A percentile compares a stretch with the other conserved stretches of the same genome.
Conservation (phyloP, 1,139 yeast species). For the Geotrichum siamense region DNA sequence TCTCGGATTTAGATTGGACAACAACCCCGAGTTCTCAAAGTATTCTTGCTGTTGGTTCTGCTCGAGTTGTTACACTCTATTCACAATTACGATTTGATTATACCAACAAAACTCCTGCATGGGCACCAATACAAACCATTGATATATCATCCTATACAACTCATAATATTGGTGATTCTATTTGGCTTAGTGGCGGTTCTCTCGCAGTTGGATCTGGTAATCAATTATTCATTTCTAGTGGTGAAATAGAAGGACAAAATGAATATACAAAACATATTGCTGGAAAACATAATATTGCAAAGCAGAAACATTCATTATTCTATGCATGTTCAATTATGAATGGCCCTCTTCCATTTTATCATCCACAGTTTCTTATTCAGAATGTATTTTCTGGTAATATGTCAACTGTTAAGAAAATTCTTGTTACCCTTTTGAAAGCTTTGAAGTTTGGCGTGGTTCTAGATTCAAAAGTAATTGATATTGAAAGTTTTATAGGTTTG, state of each 20-base stretch:
- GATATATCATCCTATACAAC: constrained; percentile 66
- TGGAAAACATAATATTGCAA: constrained; percentile 27
- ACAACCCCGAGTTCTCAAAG: constrained; percentile 58
- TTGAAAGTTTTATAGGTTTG: constrained; percentile 25
- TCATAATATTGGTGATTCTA: constrained; percentile 79
- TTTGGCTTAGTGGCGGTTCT: constrained; percentile 75
- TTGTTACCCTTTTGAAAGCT: constrained; percentile 46
- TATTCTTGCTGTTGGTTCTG: constrained; percentile 72
- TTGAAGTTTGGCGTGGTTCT: constrained; percentile 45
- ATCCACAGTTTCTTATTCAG: constrained; percentile 84
- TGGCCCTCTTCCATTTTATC: constrained; percentile 86
- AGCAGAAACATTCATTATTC: constrained; percentile 40
- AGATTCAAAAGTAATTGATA: constrained; percentile 27
- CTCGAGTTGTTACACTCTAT: constrained; percentile 53
- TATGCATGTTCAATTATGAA: constrained; percentile 68
- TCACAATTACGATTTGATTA: constrained; percentile 85
- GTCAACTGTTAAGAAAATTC: constrained; percentile 49
- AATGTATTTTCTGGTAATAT: constrained; percentile 58
- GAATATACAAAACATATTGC: constrained; percentile 39
- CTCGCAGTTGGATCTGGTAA: constrained; percentile 85
- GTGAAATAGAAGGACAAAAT: constrained; percentile 52
- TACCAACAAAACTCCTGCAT: constrained; percentile 70
- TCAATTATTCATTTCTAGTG: constrained; percentile 77
- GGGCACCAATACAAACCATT: constrained; percentile 65
- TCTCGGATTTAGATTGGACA: constrained; percentile 77